Conservation (phyloP, 305 asterid species). For the Coffea humblotiana region DNA sequence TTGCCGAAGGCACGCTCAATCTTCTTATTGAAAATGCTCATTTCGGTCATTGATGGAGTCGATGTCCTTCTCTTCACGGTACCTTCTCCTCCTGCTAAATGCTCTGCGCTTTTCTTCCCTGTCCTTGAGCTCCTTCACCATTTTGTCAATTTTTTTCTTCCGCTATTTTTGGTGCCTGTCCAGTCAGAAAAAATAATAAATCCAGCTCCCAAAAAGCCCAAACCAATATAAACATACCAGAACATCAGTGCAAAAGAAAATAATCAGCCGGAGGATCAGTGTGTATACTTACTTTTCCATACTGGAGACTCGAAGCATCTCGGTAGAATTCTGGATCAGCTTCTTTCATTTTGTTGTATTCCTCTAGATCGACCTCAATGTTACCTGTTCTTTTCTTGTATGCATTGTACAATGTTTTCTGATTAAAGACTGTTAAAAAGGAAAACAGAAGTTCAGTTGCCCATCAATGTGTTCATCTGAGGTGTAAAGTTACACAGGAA, state of each 20-base stretch:
- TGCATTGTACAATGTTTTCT: conserved; percentile 73
- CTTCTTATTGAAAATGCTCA: conserved; percentile 96
- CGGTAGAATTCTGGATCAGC: conserved; percentile 91
- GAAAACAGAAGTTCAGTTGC: not conserved
- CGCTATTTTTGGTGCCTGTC: conserved; percentile 69
- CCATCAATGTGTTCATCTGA: not conserved
- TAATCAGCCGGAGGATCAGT: not conserved
- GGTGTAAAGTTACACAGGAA: not conserved
- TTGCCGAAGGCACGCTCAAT: conserved; percentile 91
- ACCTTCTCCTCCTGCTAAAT: conserved; percentile 91
- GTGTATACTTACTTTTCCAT: conserved; percentile 64
- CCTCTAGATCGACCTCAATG: conserved; percentile 61
- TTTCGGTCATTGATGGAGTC: conserved; percentile 93
- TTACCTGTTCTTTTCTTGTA: conserved; percentile 80
- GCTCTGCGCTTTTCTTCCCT: conserved; percentile 72
- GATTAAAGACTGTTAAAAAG: conserved; percentile 74
- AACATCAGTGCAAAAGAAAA: not conserved
- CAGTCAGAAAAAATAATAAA: conserved; percentile 9
- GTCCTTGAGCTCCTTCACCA: conserved; percentile 85
- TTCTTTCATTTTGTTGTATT: conserved; percentile 72
- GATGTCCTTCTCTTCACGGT: conserved; percentile 91
- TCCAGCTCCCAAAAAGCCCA: not conserved
- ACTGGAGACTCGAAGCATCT: conserved; percentile 93
- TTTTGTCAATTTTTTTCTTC: conserved; percentile 75
- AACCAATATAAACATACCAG: not conserved